Percentiles rank a stretch among this genome's conserved stretches.
Evolutionary conservation across 2,329 filamentous ascomycete species (phyloP).

Genomic region (Aspergillus sp.): DNA sequence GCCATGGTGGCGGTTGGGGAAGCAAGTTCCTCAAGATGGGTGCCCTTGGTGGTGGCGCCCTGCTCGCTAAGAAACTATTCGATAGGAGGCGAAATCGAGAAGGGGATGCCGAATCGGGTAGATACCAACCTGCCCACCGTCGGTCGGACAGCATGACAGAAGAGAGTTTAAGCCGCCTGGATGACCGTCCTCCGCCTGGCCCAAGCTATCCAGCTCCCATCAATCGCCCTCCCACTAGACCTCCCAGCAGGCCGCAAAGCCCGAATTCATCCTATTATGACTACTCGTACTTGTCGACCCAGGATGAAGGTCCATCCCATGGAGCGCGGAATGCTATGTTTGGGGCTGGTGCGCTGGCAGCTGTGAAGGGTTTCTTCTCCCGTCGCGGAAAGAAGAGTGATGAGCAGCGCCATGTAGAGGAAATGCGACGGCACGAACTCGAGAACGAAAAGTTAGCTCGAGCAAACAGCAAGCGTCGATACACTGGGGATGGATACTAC

Average conservation of each 20-base stretch:
- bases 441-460: slow-evolving; percentile 55
- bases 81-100: slow-evolving; percentile 56
- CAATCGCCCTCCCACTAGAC: slow-evolving; percentile 35
- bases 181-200: slow-evolving; percentile 56
- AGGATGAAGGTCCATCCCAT: slow-evolving; percentile 47
- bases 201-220: slow-evolving; percentile 31
- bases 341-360: slow-evolving; percentile 67
- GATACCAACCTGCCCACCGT: slow-evolving; percentile 54
- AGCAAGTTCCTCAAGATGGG: slow-evolving; percentile 61
- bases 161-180: slow-evolving; percentile 44
- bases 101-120: slow-evolving; percentile 52
- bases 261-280: slow-evolving; percentile 40
- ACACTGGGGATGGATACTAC: slow-evolving; percentile 64
- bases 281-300: slow-evolving; percentile 25
- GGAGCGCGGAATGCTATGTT: slow-evolving; percentile 61
- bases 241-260: slow-evolving; percentile 35
- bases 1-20: slow-evolving; percentile 58
- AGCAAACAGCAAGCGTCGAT: slow-evolving; percentile 60
- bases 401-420: slow-evolving; percentile 61
- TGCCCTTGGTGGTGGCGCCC: slow-evolving; percentile 62
- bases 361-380: slow-evolving; percentile 58
- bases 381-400: slow-evolving; percentile 56
- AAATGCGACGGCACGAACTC: slow-evolving; percentile 50
- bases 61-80: slow-evolving; percentile 60
- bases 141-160: slow-evolving; percentile 45